Evolutionary conservation across 1,284 basidiomycete species (phyloP), one percentile per base, ranked within the genome.

Genomic region (Ustilago tritici): DNA sequence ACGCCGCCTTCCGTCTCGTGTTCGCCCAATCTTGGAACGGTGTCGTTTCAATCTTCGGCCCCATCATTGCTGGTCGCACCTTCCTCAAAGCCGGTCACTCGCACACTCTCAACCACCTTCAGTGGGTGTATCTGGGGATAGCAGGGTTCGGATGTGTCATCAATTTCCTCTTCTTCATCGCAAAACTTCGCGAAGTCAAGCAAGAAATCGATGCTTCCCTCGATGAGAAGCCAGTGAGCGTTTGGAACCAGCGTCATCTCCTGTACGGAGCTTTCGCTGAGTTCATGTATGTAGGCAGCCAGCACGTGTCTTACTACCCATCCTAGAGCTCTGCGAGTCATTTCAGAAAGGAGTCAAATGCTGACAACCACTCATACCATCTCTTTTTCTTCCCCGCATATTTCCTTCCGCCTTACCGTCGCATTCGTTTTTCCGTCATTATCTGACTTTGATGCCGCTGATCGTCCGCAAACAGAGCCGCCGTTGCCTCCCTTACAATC

Each of bases 21-120:
- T 92, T 93, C 83, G 92, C 91, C 60, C 93, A 94, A 87, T 91
- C 92, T 2, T 93, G 92, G 88, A 92, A 93, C 85, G 92, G 93
- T 54, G 88, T 94, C 43, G 92, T 92, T 0, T 90, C 91, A 0
- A 93, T 94, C 81, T 89, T 91, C 28, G 93, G 93, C 0, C 93
- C 93, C 32, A 89, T 93, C 78, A 94, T 94, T 80, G 92, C 92
- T 28, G 91, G 91, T 17, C 87, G 88, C 50, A 92, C 91, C 88
- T 93, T 93, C 88, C 93, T 93, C 88, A 87, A 87, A 7, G 92
- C 90, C 2, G 89, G 87, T 61, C 91, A 92, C 83, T 89, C 89
- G 5, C 89, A 87, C 52, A 88, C 88, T 38, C 89, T 93, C 40
- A 90, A 89, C 76, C 92, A 90, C 52, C 91, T 94, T 15, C 92